Evolutionary conservation across 1,139 yeast genomes (phyloP), one percentile per base, ranked within the genome.

Genomic region (Geotrichum histeridarum): DNA sequence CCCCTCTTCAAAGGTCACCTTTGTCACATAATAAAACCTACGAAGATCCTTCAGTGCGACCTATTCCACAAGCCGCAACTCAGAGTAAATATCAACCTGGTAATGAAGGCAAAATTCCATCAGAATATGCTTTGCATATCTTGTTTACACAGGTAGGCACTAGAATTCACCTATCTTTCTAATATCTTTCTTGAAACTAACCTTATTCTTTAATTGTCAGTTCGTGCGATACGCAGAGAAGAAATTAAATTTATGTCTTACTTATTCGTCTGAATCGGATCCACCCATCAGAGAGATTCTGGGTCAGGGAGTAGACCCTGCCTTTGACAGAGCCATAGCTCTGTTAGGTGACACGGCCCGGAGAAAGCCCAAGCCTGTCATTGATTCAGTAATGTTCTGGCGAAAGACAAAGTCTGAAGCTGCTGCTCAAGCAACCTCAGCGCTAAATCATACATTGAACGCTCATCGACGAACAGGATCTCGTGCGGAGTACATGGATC

Each of bases 301-400:
- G 14, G 87, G 93, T 0, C 94, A 86, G 63, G 98, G 97, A 0
- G 83, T 81, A 0, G 99, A 93, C 66, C 83, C 86, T 0, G 81
- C 80, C 32, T 91, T 93, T 67, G 99, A 93, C 70, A 82, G 86
- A 63, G 86, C 90, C 54, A 82, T 94, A 31, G 82, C 82, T 9
- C 85, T 96, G 0, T 74, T 93, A 58, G 99, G 99, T 1, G 89
- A 87, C 67, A 87, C 93, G 42, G 95, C 99, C 1, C 77, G 90
- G 56, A 77, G 85, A 38, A 88, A 90, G 62, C 98, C 98, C 0
- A 91, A 90, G 64, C 96, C 97, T 0, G 97, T 94, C 2, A 91
- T 94, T 46, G 99, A 94, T 68, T 88, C 96, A 22, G 96, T 93
- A 57, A 91, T 94, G 98, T 91, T 87, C 66, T 93, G 99, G 99